Conservation (phyloP, 441 rosid genomes). For the Gossypium aridum region DNA sequence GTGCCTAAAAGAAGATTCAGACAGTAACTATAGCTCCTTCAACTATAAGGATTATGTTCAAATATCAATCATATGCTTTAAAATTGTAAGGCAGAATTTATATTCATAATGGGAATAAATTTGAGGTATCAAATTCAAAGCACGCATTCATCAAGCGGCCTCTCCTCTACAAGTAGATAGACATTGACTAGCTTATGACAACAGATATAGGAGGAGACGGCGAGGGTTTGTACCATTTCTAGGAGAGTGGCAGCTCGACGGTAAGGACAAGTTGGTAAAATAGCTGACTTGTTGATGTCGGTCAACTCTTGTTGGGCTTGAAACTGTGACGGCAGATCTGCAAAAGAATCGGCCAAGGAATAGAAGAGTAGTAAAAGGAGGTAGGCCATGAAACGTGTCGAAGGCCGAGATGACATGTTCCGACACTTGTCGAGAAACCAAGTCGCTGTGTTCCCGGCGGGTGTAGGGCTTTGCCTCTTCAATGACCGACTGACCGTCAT, state of each 20-base stretch:
- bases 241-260: constrained; percentile 3
- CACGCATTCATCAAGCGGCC: neutral
- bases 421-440: constrained; percentile 14
- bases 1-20: neutral
- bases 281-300: neutral
- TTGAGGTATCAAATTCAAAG: neutral
- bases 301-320: neutral
- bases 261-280: neutral
- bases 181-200: neutral
- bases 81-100: neutral
- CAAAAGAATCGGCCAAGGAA: neutral
- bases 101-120: neutral
- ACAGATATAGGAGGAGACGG: neutral
- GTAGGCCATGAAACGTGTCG: constrained; percentile 16
- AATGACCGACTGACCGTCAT: neutral
- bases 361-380: constrained; percentile 9
- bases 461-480: neutral
- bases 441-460: constrained; percentile 15
- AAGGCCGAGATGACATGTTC: neutral
- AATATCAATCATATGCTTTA: neutral
- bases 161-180: neutral
- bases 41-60: neutral
- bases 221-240: constrained; percentile 16
- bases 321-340: neutral
- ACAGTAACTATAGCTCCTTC: neutral